phyloP scores from a whole-genome alignment of 805 yeast genomes.

The Kuraishia floccosa region DNA sequence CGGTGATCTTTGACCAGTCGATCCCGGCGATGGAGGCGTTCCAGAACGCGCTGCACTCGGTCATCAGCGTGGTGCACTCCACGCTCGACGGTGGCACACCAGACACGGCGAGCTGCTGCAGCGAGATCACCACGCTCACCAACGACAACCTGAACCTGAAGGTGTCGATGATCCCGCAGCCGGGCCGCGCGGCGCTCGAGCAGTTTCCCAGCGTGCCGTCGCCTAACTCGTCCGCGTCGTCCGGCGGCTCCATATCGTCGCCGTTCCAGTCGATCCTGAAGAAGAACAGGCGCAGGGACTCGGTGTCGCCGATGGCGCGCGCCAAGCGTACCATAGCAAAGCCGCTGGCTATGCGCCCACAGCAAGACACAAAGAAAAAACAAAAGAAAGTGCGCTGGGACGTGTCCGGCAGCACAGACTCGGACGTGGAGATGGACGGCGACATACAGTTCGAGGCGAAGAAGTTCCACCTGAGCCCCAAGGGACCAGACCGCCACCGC shows the following conservation, averaged over 20 bases:
- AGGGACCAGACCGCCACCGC: neutral
- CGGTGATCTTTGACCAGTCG: constrained; percentile 41
- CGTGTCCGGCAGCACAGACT: neutral
- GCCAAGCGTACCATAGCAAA: neutral
- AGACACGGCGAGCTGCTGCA: neutral
- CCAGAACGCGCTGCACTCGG: neutral
- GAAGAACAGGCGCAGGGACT: neutral
- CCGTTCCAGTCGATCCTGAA: neutral
- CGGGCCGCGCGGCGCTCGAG: neutral
- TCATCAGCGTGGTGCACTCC: neutral
- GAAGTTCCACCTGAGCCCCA: neutral
- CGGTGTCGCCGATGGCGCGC: neutral
- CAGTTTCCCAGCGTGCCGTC: neutral
- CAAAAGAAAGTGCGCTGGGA: constrained; percentile 2
- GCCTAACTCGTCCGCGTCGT: too few relatives aligned
- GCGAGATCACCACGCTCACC: neutral
- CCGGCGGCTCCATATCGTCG: too few relatives aligned
- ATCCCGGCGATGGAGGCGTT: constrained; percentile 9
- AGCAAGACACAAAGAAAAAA: neutral
- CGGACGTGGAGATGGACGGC: neutral
- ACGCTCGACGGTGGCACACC: too few relatives aligned
- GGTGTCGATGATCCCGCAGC: neutral
- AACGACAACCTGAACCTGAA: neutral
- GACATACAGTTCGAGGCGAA: neutral
- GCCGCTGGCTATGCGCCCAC: neutral